These are phyloP conservation scores for Phialemonium atrogriseum DNA, from an alignment of 2,329 filamentous ascomycete species.

Conservation along the genomic window DNA sequence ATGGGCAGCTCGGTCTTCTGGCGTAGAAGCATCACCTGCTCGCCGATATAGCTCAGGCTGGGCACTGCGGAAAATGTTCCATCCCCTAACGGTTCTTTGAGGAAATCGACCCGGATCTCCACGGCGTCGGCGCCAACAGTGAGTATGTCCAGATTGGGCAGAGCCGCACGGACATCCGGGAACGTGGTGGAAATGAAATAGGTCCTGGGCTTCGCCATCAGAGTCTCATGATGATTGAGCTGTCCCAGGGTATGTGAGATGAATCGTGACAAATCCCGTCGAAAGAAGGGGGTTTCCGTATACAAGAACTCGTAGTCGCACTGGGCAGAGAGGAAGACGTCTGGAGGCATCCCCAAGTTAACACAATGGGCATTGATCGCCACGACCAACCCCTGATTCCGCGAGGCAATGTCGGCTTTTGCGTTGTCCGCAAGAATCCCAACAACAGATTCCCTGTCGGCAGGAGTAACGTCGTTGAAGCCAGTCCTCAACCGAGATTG, in stretches of 20 bases:
- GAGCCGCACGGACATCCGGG: conserved; percentile 71
- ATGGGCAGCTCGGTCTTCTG: conserved; percentile 84
- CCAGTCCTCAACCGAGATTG: conserved; percentile 51
- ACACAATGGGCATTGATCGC: conserved; percentile 72
- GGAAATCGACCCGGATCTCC: conserved; percentile 74
- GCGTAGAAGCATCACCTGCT: conserved; percentile 76
- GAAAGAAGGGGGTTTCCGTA: conserved; percentile 61
- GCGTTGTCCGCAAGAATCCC: conserved; percentile 54
- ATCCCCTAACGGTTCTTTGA: conserved; percentile 61
- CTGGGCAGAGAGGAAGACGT: conserved; percentile 52
- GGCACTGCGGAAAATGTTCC: conserved; percentile 58
- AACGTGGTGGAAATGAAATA: conserved; percentile 87
- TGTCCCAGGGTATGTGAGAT: conserved; percentile 74
- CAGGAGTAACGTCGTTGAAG: conserved; percentile 43
- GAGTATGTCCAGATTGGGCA: conserved; percentile 79
- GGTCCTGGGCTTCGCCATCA: conserved; percentile 70
- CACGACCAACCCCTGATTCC: conserved; percentile 51
- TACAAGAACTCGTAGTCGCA: conserved; percentile 88
- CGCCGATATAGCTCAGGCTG: conserved; percentile 74
- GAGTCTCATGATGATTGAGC: conserved; percentile 66
- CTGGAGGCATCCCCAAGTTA: conserved; percentile 60
- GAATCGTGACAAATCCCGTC: conserved; percentile 70
- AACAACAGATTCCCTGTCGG: conserved; percentile 57
- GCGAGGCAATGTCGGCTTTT: conserved; percentile 46
- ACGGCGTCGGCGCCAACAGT: conserved; percentile 82